These are phyloP conservation scores for Neurospora sp. DNA, from an alignment of 495 filamentous ascomycete genomes.

Conservation along the genomic window DNA sequence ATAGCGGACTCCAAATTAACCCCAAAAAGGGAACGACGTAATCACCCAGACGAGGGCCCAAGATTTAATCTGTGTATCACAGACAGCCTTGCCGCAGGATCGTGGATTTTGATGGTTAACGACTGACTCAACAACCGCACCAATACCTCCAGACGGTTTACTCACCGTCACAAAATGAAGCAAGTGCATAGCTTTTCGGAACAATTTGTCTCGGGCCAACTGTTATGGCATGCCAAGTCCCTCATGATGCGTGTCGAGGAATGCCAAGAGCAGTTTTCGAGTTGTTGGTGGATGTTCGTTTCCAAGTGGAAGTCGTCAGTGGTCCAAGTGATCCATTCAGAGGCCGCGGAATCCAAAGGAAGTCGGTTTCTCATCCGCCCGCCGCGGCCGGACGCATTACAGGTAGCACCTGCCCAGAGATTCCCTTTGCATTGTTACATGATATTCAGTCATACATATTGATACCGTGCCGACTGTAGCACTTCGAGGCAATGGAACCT, in stretches of 20 bases:
- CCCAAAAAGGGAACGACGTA: background rate
- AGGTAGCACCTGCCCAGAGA: background rate
- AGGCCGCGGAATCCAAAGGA: background rate
- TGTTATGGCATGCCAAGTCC: background rate
- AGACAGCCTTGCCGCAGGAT: background rate
- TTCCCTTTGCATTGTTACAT: background rate
- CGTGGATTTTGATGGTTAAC: background rate
- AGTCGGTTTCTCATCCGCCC: background rate
- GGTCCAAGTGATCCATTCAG: background rate
- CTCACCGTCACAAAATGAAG: background rate
- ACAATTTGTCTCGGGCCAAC: background rate
- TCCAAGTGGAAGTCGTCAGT: background rate
- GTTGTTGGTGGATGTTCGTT: background rate
- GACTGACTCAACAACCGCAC: background rate
- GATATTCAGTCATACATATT: background rate
- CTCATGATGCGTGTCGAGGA: background rate
- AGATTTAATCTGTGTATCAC: background rate
- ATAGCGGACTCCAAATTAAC: background rate
- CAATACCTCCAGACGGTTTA: background rate
- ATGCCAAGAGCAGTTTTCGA: background rate
- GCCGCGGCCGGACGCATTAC: background rate
- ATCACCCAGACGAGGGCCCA: background rate
- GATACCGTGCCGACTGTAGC: background rate
- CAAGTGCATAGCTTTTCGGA: background rate
- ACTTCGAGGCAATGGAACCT: background rate